Evolutionary conservation across 441 rosid species (phyloP), one percentile per base, ranked within the genome.

Genomic region (Populus tomentosa): DNA sequence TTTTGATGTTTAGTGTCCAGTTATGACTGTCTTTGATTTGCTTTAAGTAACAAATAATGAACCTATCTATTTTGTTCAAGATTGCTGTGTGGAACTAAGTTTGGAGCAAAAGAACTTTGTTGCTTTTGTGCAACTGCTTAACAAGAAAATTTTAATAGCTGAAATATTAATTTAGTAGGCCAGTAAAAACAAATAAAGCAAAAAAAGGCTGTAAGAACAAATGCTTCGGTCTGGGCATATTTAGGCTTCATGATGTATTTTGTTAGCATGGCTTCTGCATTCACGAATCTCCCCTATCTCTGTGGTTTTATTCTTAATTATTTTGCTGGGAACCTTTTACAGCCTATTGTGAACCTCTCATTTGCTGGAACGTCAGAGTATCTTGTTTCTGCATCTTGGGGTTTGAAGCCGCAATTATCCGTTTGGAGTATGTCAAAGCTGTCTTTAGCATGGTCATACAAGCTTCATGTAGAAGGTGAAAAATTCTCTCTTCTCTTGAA

Each of bases 341-440:
- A 97, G 98, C 89, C 97, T 85, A 90, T 97, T 80, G 82, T 85
- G 75, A 85, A 70, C 72, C 90, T 97, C 62, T 87, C 93, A 72
- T 97, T 97, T 79, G 81, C 82, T 59, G 98, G 97, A 67, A 85
- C 84, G 70, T 94, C 98, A 0, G 98, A 89, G 77, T 86, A 87
- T 87, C 90, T 97, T 85, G 94, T 92, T 80, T 88, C 97, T 40
- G 89, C 92, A 76, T 88, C 97, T 9, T 59, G 86, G 81, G 90
- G 87, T 77, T 82, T 86, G 5, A 88, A 85, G 72, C 90, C 98
- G 1, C 95, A 93, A 78, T 79, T 94, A 20, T 88, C 95, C 68
- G 87, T 93, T 71, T 97, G 99, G 98, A 90, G 85, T 78, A 79
- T 92, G 90, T 87, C 94, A 66, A 89, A 87, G 82, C 86, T 89